Evolutionary conservation across 306 rosid species (phyloP).

Genomic region (Luffa acutangula): DNA sequence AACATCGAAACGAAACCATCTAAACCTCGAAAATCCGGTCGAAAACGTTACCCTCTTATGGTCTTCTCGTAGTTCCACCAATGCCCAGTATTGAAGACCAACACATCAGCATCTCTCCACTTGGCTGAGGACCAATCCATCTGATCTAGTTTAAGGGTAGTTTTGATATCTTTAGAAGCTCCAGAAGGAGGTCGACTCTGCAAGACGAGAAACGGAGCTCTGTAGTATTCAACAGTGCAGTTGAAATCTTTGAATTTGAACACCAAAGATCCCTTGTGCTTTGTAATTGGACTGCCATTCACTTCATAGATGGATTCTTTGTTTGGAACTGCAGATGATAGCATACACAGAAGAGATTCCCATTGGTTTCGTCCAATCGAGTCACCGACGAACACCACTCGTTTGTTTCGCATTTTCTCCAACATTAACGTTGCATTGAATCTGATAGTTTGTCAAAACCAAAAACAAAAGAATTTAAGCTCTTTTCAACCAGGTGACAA

Average conservation of each 20-base stretch:
- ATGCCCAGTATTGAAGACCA: slow-evolving; percentile 79
- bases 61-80: slow-evolving; percentile 91
- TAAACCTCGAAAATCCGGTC: not conserved
- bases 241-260: slow-evolving; percentile 66
- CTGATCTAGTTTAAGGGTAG: slow-evolving; percentile 60
- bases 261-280: slow-evolving; percentile 81
- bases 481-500: not conserved
- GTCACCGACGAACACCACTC: slow-evolving; percentile 74
- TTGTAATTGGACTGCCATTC: slow-evolving; percentile 82
- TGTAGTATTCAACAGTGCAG: slow-evolving; percentile 72
- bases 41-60: slow-evolving; percentile 50
- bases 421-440: slow-evolving; percentile 64
- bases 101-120: slow-evolving; percentile 72
- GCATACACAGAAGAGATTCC: slow-evolving; percentile 87
- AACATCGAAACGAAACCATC: not conserved
- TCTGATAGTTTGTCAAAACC: slow-evolving; percentile 21
- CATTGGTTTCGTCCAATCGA: slow-evolving; percentile 92
- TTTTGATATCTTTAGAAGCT: slow-evolving; percentile 22
- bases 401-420: slow-evolving; percentile 54
- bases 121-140: slow-evolving; percentile 74
- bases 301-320: slow-evolving; percentile 75
- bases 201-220: slow-evolving; percentile 75
- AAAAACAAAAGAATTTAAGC: not conserved
- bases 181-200: slow-evolving; percentile 63
- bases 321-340: slow-evolving; percentile 50